Conservation (phyloP, 2,329 filamentous ascomycete genomes). For the Fusarium ramigenum region DNA sequence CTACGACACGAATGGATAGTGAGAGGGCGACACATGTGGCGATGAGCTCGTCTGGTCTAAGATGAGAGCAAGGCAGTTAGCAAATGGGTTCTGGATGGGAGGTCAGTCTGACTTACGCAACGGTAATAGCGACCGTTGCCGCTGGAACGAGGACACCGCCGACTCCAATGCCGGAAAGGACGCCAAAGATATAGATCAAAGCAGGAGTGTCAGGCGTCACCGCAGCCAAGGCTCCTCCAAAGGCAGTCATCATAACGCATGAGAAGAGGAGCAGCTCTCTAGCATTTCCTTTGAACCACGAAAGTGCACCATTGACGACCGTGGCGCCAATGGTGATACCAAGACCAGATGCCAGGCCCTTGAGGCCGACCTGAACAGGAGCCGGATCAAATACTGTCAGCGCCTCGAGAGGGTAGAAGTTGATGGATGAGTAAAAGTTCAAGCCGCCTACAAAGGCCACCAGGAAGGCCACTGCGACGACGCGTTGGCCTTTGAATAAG, state of each 20-base stretch:
- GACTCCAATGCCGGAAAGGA: not conserved
- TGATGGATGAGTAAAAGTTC: not conserved
- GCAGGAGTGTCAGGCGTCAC: not conserved
- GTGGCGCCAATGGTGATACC: not conserved
- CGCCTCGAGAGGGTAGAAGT: not conserved
- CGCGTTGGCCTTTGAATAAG: not conserved
- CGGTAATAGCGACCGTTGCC: not conserved
- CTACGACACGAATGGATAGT: not conserved
- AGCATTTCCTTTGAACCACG: not conserved
- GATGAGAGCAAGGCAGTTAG: not conserved
- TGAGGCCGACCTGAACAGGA: not conserved
- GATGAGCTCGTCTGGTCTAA: not conserved
- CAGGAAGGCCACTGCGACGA: not conserved
- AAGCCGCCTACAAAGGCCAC: not conserved
- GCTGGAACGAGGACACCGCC: not conserved
- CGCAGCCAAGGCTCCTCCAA: not conserved
- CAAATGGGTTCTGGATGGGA: not conserved
- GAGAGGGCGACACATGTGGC: not conserved
- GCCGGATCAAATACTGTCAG: not conserved
- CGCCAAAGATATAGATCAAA: not conserved
- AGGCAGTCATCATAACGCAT: not conserved
- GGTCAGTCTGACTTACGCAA: not conserved
- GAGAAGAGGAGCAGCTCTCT: not conserved
- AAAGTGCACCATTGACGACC: not conserved
- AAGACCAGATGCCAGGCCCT: not conserved